Evolutionary conservation across 23 red algal species (phyloP), one percentile per base, ranked within the genome.

Genomic region (Cyanidium caldarium): DNA sequence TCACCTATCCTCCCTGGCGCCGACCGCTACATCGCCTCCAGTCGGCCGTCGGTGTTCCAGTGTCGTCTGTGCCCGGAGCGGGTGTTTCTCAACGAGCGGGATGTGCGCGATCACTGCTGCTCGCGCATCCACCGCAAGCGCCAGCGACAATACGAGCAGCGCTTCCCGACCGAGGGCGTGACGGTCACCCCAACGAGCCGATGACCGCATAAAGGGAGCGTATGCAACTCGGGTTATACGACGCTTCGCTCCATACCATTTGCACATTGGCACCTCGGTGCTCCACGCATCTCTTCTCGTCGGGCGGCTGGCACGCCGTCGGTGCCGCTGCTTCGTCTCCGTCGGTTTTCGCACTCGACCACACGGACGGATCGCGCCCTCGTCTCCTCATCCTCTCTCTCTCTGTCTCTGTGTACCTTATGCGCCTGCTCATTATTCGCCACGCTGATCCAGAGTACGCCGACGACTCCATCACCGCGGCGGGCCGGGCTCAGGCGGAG

Each of bases 391-490:
- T 61, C 21, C 7, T 21, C 10, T 61, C 10, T 7, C 5, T 25
- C 3, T 5, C 21, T 21, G 51, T 25, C 5, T 61, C 23, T 28
- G 23, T 44, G 41, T 13, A 44, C 12, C 40, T 13, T 10, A 91
- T 91, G 86, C 79, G 92, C 14, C 56, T 98, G 39, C 71, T 89
- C 37, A 98, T 98, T 41, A 86, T 98, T 51, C 83, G 92, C 36
- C 92, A 98, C 65, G 92, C 84, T 2, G 92, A 98, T 34, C 92
- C 92, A 0, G 92, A 98, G 56, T 98, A 98, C 65, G 67, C 58
- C 44, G 72, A 51, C 30, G 92, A 98, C 36, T 70, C 80, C 16
- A 72, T 98, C 26, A 98, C 92, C 37, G 44, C 51, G 12, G 37
- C 67, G n/a, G 92, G 92, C 3, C 75, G 78, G 14, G 44, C 71